Percentiles rank a stretch among this genome's conserved stretches.
phyloP scores from a whole-genome alignment of 2,329 filamentous ascomycete genomes.

The Colletotrichum aenigma region DNA sequence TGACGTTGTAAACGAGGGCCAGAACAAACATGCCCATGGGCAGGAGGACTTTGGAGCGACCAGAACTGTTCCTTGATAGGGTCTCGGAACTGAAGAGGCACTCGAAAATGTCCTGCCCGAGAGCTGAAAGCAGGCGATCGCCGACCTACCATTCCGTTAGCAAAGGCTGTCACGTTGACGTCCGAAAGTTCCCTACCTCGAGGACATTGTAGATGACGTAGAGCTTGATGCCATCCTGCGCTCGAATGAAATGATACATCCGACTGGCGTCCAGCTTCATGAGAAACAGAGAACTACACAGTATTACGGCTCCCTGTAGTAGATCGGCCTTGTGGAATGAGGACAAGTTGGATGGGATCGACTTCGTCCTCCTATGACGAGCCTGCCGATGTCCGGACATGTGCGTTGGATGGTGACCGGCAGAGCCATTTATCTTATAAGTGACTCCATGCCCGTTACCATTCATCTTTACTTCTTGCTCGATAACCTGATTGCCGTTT shows the following conservation, averaged over 20 bases:
- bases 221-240: constrained; percentile 95
- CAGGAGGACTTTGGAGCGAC: constrained; percentile 87
- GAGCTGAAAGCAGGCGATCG: constrained; percentile 85
- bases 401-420: constrained; percentile 21
- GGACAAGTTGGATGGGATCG: constrained; percentile 81
- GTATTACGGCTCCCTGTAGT: constrained; percentile 85
- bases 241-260: constrained; percentile 97
- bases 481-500: constrained; percentile 29
- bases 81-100: constrained; percentile 94
- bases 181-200: constrained; percentile 58
- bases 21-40: constrained; percentile 92
- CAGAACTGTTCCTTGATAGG: constrained; percentile 83
- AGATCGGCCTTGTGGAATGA: constrained; percentile 95
- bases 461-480: constrained; percentile 2
- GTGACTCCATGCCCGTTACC: constrained; percentile 6
- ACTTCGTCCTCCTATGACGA: constrained; percentile 78
- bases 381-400: constrained; percentile 27
- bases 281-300: constrained; percentile 82
- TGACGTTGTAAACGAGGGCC: constrained; percentile 84
- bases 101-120: constrained; percentile 95
- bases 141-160: constrained; percentile 57
- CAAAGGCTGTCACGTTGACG: not conserved
- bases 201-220: constrained; percentile 99
- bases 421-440: constrained; percentile 4
- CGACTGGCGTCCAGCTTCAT: constrained; percentile 94